phyloP scores from a whole-genome alignment of 176 grass and related monocot genomes.

The Hyparrhenia diplandra region DNA sequence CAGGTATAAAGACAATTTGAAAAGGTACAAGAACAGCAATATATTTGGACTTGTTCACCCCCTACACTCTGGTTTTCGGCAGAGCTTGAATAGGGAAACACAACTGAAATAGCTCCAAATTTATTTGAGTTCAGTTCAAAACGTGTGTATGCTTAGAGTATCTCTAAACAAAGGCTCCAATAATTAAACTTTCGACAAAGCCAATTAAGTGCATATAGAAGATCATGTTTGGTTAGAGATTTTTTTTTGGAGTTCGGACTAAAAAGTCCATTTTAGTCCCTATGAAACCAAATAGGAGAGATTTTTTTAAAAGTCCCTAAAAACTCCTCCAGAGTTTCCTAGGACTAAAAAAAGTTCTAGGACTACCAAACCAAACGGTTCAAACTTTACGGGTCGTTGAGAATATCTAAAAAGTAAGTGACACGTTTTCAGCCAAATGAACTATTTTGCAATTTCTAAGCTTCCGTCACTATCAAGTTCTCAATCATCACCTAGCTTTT shows the following conservation, averaged over 20 bases:
- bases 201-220: too few species aligned
- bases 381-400: neutral
- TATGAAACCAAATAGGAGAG: too few species aligned
- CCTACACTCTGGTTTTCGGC: neutral
- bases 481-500: neutral
- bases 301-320: too few species aligned
- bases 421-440: neutral
- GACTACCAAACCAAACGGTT: too few species aligned
- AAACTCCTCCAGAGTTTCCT: too few species aligned
- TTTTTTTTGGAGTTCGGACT: too few species aligned
- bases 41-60: neutral
- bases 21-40: neutral
- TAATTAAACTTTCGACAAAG: too few species aligned
- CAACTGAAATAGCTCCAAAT: neutral
- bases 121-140: neutral
- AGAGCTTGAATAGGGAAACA: neutral
- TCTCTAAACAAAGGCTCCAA: too few species aligned
- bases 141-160: neutral
- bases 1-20: neutral
- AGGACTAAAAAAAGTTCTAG: too few species aligned
- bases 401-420: neutral
- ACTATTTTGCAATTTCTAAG: neutral
- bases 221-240: too few species aligned
- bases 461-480: neutral
- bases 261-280: too few species aligned